phyloP scores from a whole-genome alignment of 192 early-diverging fungal species.

The Coemansia sp. region DNA sequence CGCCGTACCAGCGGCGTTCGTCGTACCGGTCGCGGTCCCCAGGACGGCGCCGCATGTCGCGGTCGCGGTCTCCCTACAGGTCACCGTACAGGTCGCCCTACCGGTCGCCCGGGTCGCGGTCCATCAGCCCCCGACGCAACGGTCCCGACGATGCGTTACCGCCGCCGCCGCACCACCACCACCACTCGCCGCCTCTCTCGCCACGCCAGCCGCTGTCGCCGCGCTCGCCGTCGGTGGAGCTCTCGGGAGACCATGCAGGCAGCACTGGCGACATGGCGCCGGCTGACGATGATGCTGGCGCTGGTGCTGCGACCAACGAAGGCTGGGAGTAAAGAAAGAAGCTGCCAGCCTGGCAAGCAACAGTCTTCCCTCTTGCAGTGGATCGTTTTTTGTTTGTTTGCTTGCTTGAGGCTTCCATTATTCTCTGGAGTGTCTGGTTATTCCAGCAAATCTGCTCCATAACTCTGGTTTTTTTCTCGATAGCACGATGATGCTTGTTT shows the following conservation, averaged over 20 bases:
- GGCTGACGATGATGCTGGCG: slow-evolving; percentile 14
- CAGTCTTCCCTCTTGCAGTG: not conserved
- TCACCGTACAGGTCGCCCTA: slow-evolving; percentile 12
- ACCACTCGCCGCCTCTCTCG: slow-evolving; percentile 29
- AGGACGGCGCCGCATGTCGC: slow-evolving; percentile 23
- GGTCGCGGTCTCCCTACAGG: slow-evolving; percentile 26
- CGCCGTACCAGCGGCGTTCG: slow-evolving; percentile 27
- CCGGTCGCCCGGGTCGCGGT: slow-evolving; percentile 13
- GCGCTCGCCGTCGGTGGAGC: slow-evolving; percentile 47
- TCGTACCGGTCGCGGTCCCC: slow-evolving; percentile 37
- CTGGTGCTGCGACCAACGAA: slow-evolving; percentile 8
- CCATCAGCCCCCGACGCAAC: slow-evolving; percentile 29
- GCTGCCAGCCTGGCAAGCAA: not conserved
- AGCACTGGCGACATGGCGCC: not conserved
- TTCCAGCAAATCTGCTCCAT: too few relatives aligned
- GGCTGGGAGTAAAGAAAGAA: slow-evolving; percentile 35
- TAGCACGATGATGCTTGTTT: too few relatives aligned
- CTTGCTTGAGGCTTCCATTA: not conserved
- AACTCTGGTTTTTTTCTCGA: too few relatives aligned
- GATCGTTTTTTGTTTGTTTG: slow-evolving; percentile 6
- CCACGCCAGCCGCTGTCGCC: slow-evolving; percentile 50
- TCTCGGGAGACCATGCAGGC: slow-evolving; percentile 15
- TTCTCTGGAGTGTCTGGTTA: too few relatives aligned
- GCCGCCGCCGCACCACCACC: slow-evolving; percentile 26
- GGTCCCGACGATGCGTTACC: slow-evolving; percentile 17